phyloP scores from a whole-genome alignment of 768 basidiomycete genomes.

The Astraeus odoratus region DNA sequence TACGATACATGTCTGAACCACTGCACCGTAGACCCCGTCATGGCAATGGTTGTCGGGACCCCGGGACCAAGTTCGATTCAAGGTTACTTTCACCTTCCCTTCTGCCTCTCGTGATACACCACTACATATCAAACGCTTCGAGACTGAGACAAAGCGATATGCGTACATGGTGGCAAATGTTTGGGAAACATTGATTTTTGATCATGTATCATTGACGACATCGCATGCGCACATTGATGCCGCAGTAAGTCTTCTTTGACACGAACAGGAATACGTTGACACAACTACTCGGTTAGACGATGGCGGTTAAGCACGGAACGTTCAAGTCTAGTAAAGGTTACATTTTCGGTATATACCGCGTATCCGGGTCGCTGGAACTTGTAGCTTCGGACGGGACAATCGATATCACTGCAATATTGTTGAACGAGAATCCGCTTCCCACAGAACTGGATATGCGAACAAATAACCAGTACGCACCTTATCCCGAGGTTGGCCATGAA shows the following conservation, averaged over 20 bases:
- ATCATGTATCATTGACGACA: slow-evolving; percentile 14
- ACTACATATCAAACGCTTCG: slow-evolving; percentile 22
- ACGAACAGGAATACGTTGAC: not conserved
- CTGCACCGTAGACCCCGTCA: slow-evolving; percentile 13
- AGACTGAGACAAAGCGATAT: slow-evolving; percentile 25
- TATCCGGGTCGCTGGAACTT: slow-evolving; percentile 21
- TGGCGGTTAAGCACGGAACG: slow-evolving; percentile 16
- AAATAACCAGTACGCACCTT: slow-evolving; percentile 15
- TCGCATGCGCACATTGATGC: slow-evolving; percentile 22
- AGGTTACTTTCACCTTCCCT: slow-evolving; percentile 27
- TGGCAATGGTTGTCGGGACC: not conserved
- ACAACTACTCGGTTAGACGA: slow-evolving; percentile 22
- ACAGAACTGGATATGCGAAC: slow-evolving; percentile 15
- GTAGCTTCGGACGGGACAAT: slow-evolving; percentile 31
- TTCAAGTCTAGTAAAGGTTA: slow-evolving; percentile 27
- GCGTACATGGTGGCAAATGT: slow-evolving; percentile 23
- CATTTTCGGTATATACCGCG: slow-evolving; percentile 34
- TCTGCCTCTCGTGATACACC: slow-evolving; percentile 4
- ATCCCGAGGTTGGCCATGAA: not conserved
- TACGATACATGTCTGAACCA: not conserved
- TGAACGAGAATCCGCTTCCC: not conserved
- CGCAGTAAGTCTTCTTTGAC: slow-evolving; percentile 17
- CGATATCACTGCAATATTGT: slow-evolving; percentile 19
- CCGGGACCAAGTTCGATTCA: slow-evolving; percentile 19
- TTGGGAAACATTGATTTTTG: slow-evolving; percentile 22